Percentiles rank a stretch among this genome's conserved stretches.
Evolutionary conservation across 2,329 filamentous ascomycete genomes (phyloP).

Genomic region (Pseudonectria foliicola): DNA sequence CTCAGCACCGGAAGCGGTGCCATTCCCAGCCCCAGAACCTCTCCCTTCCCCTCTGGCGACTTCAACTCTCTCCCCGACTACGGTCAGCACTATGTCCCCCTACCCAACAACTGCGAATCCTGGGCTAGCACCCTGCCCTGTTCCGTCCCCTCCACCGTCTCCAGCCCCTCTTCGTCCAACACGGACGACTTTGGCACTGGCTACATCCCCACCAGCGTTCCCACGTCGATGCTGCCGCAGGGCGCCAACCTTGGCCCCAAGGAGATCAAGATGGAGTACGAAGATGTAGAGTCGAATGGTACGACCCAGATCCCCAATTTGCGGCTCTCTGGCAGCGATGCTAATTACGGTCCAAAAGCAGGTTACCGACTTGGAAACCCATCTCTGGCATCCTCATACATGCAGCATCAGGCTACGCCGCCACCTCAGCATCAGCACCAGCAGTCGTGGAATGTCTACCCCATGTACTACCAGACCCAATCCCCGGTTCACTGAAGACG

Average conservation of each 20-base stretch:
- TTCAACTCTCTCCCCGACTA: slow-evolving; percentile 38
- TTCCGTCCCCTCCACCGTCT: slow-evolving; percentile 41
- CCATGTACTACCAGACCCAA: slow-evolving; percentile 27
- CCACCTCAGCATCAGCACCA: slow-evolving; percentile 21
- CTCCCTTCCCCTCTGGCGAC: slow-evolving; percentile 38
- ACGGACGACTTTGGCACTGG: slow-evolving; percentile 38
- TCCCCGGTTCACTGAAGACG: slow-evolving; percentile 25
- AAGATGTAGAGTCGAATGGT: slow-evolving; percentile 29
- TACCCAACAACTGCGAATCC: slow-evolving; percentile 37
- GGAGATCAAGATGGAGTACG: slow-evolving; percentile 34
- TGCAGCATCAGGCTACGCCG: slow-evolving; percentile 13
- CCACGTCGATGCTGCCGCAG: slow-evolving; percentile 34
- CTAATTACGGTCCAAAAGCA: slow-evolving; percentile 25
- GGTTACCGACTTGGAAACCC: slow-evolving; percentile 26
- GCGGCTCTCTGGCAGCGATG: slow-evolving; percentile 7
- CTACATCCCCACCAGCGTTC: slow-evolving; percentile 45
- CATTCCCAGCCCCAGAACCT: slow-evolving; percentile 37
- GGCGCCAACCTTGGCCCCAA: slow-evolving; percentile 26
- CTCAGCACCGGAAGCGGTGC: slow-evolving; percentile 31
- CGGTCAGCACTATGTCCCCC: slow-evolving; percentile 29
- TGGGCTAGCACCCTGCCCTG: slow-evolving; percentile 40
- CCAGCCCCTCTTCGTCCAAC: slow-evolving; percentile 44
- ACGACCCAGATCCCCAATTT: slow-evolving; percentile 7
- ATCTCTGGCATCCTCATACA: slow-evolving; percentile 19
- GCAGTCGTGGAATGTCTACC: slow-evolving; percentile 27